Percentiles rank a stretch among this genome's conserved stretches.
phyloP scores from a whole-genome alignment of 257 asterid species.

The Striga asiatica region DNA sequence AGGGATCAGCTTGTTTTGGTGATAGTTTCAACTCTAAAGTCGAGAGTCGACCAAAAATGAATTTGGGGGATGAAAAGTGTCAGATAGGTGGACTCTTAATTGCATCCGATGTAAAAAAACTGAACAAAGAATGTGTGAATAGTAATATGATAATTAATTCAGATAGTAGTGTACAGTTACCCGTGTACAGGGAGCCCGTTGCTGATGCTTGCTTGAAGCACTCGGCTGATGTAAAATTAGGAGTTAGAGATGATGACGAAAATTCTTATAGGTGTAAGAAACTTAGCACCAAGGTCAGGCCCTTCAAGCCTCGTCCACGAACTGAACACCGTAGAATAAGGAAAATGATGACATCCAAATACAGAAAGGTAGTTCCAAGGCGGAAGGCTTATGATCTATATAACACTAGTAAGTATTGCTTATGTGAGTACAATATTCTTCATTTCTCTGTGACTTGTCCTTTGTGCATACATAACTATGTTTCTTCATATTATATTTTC shows the following conservation, averaged over 20 bases:
- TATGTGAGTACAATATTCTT: slow-evolving; percentile 8
- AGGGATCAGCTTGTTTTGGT: slow-evolving; percentile 17
- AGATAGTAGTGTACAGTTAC: slow-evolving; percentile 77
- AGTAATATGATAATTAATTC: slow-evolving; percentile 44
- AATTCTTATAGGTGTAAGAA: slow-evolving; percentile 70
- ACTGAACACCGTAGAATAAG: slow-evolving; percentile 52
- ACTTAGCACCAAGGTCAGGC: slow-evolving; percentile 51
- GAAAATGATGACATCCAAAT: slow-evolving; percentile 61
- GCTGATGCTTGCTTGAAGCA: slow-evolving; percentile 49
- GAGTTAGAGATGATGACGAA: slow-evolving; percentile 94
- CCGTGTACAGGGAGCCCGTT: slow-evolving; percentile 61
- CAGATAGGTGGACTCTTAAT: slow-evolving; percentile 28
- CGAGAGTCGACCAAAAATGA: slow-evolving; percentile 16
- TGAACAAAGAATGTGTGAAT: slow-evolving; percentile 40
- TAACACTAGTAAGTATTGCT: slow-evolving; percentile 41
- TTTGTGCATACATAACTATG: background rate
- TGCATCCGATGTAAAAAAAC: slow-evolving; percentile 48
- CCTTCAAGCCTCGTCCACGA: slow-evolving; percentile 49
- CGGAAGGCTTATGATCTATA: slow-evolving; percentile 48
- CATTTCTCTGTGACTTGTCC: background rate
- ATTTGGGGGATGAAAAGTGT: slow-evolving; percentile 16
- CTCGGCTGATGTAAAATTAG: slow-evolving; percentile 71
- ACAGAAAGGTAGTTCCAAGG: slow-evolving; percentile 64
- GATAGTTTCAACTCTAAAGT: slow-evolving; percentile 22
- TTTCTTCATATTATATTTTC: slow-evolving; percentile 14